Evolutionary conservation across 352 stramenopile species (phyloP).

Genomic region (Globisporangium megalacanthum): DNA sequence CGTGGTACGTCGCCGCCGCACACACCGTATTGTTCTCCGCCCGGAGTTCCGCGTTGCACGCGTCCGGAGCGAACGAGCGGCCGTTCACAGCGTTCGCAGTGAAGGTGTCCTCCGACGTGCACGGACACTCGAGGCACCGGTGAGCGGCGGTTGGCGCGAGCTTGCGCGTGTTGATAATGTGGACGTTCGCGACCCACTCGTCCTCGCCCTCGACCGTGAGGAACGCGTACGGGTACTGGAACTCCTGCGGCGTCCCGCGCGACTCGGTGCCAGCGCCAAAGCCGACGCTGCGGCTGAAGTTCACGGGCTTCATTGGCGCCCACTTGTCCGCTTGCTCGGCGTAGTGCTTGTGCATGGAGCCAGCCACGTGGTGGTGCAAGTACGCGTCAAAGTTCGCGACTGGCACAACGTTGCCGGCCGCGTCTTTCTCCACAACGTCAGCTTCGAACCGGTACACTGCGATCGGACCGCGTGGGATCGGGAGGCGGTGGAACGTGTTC

Average conservation of each 20-base stretch:
- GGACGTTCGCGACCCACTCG: slow-evolving; percentile 77
- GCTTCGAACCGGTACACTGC: slow-evolving; percentile 78
- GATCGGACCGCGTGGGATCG: slow-evolving; percentile 74
- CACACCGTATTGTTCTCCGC: slow-evolving; percentile 74
- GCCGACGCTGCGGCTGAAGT: slow-evolving; percentile 65
- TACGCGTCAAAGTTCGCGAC: slow-evolving; percentile 71
- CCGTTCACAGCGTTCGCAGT: slow-evolving; percentile 50
- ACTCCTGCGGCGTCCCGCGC: slow-evolving; percentile 73
- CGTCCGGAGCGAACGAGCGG: slow-evolving; percentile 23
- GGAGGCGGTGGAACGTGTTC: slow-evolving; percentile 67
- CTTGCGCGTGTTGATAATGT: slow-evolving; percentile 79
- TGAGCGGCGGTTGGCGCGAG: slow-evolving; percentile 39
- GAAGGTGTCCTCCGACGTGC: slow-evolving; percentile 58
- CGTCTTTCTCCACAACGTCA: slow-evolving; percentile 64
- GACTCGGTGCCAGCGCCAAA: slow-evolving; percentile 78
- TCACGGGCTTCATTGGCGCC: slow-evolving; percentile 71
- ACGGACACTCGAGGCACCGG: slow-evolving; percentile 72
- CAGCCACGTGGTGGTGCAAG: slow-evolving; percentile 79
- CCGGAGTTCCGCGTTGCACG: slow-evolving; percentile 62
- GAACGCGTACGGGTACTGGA: slow-evolving; percentile 76
- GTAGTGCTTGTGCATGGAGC: slow-evolving; percentile 65
- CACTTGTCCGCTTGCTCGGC: slow-evolving; percentile 35
- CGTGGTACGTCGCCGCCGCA: slow-evolving; percentile 49
- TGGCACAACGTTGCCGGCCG: slow-evolving; percentile 42
- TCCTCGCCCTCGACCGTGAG: slow-evolving; percentile 71